phyloP scores from a whole-genome alignment of 148 eudicot genomes.

The Rheum nobile region DNA sequence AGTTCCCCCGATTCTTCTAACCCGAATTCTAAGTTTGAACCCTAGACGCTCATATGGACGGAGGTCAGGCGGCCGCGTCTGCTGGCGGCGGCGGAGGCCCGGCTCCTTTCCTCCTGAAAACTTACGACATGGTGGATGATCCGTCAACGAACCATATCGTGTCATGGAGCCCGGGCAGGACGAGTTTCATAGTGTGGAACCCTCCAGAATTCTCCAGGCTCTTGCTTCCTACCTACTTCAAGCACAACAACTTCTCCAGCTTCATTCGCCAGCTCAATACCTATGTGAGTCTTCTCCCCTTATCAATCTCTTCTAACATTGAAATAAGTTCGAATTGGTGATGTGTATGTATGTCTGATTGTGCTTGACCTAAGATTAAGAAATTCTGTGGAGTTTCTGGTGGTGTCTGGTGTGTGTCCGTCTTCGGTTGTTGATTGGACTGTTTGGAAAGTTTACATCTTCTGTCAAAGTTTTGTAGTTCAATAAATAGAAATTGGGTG shows the following conservation, averaged over 20 bases:
- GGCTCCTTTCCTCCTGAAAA: constrained; percentile 78
- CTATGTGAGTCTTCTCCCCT: constrained; percentile 30
- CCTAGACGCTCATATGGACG: constrained; percentile 32
- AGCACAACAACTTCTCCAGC: constrained; percentile 87
- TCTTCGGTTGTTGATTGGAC: background rate
- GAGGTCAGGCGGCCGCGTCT: constrained; percentile 20
- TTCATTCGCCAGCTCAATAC: constrained; percentile 94
- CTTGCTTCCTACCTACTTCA: constrained; percentile 70
- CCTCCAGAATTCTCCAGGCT: constrained; percentile 72
- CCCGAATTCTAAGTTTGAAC: background rate
- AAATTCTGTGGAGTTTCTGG: background rate
- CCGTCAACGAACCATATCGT: constrained; percentile 58
- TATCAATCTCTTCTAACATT: background rate
- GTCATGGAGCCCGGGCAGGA: constrained; percentile 44
- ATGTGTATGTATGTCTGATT: background rate
- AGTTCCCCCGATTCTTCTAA: background rate
- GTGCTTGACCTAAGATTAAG: background rate
- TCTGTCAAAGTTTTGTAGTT: background rate
- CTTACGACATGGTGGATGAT: constrained; percentile 90
- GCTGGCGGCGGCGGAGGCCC: constrained; percentile 40
- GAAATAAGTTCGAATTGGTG: background rate
- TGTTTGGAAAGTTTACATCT: background rate
- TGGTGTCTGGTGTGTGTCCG: background rate
- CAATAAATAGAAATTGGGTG: background rate
- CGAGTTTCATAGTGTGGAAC: constrained; percentile 77